Conservation (phyloP, 2,329 filamentous ascomycete genomes). For the Colletotrichum shisoi region DNA sequence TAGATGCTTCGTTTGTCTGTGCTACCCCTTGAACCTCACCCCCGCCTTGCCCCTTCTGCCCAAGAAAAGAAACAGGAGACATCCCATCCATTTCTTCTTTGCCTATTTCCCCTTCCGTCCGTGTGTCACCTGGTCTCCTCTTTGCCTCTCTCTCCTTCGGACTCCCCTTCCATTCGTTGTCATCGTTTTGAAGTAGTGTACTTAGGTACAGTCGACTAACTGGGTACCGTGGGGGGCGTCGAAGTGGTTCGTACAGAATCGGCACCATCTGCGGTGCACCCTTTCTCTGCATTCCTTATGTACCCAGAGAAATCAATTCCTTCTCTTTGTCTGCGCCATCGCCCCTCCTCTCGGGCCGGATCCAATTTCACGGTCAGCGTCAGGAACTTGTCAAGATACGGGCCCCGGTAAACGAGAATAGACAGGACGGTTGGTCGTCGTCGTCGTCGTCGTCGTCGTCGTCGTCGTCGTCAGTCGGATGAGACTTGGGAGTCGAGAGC, state of each 20-base stretch:
- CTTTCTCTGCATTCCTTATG: conserved; percentile 1
- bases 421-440: background rate
- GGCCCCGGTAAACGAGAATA: conserved; percentile 28
- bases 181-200: conserved; percentile 1
- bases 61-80: conserved; percentile 32
- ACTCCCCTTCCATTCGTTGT: conserved; percentile 13
- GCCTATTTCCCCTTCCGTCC: conserved; percentile 18
- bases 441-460: background rate
- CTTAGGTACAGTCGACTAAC: background rate
- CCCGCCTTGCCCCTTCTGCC: conserved; percentile 13
- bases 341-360: conserved; percentile 6
- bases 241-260: background rate
- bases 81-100: conserved; percentile 22
- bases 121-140: conserved; percentile 22
- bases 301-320: conserved; percentile 1
- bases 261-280: background rate
- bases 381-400: conserved; percentile 18
- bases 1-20: conserved; percentile 12
- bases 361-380: conserved; percentile 24
- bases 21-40: conserved; percentile 10
- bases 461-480: background rate
- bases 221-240: background rate
- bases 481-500: conserved; percentile 8
- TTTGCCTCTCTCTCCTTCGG: conserved; percentile 2
- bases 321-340: conserved; percentile 20